These are phyloP conservation scores for Diplodia scrobiculata DNA, from an alignment of 2,329 filamentous ascomycete genomes.

Conservation along the genomic window DNA sequence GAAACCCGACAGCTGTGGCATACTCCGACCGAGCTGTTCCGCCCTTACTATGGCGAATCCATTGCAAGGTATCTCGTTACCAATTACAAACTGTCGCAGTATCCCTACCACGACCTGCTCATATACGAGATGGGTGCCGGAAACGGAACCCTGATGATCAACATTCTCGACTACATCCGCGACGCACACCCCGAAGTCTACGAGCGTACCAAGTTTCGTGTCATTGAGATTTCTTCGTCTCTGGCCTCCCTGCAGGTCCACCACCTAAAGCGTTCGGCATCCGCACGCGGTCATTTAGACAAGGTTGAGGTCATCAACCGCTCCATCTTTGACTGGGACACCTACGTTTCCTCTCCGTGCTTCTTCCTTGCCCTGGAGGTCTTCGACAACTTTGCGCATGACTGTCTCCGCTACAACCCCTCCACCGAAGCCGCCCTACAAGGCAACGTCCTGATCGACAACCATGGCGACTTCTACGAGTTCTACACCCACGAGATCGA, in stretches of 20 bases:
- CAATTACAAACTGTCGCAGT: conserved; percentile 92
- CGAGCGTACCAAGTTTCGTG: conserved; percentile 85
- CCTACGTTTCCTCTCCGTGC: conserved; percentile 85
- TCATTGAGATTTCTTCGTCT: conserved; percentile 89
- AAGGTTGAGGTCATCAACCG: conserved; percentile 94
- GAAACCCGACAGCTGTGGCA: conserved; percentile 93
- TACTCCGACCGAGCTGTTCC: conserved; percentile 94
- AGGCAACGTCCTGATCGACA: conserved; percentile 83
- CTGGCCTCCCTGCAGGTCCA: conserved; percentile 76
- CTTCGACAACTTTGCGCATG: conserved; percentile 97
- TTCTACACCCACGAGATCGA: conserved; percentile 84
- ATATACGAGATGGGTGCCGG: conserved; percentile 99
- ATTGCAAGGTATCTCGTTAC: conserved; percentile 93
- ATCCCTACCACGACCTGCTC: conserved; percentile 93
- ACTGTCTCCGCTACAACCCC: conserved; percentile 87
- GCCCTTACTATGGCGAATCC: conserved; percentile 94
- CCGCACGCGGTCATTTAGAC: conserved; percentile 72
- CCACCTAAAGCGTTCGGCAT: conserved; percentile 67
- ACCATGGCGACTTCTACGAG: conserved; percentile 86
- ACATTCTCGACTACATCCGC: conserved; percentile 95
- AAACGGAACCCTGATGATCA: conserved; percentile 96
- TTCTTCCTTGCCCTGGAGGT: conserved; percentile 98
- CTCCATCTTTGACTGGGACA: conserved; percentile 92
- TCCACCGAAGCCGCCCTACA: conserved; percentile 80
- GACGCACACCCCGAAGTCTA: conserved; percentile 89